Evolutionary conservation across 2,329 filamentous ascomycete genomes (phyloP).

Genomic region (Raffaelea ambrosiae): DNA sequence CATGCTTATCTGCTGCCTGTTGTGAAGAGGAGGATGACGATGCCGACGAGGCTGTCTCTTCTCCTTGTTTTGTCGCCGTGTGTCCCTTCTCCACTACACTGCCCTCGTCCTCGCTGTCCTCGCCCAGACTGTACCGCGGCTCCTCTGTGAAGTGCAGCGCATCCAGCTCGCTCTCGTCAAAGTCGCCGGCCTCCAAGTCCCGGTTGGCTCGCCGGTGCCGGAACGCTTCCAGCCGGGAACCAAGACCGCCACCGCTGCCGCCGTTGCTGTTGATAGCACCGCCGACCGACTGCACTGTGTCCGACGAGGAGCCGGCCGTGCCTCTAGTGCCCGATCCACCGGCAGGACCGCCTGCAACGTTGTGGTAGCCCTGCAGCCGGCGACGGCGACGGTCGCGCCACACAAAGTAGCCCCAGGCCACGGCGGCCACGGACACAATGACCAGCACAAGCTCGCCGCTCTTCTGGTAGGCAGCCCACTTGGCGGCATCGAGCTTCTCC

Average conservation of each 20-base stretch:
- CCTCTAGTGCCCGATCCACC: background rate
- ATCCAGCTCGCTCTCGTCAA: constrained; percentile 58
- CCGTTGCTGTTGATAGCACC: constrained; percentile 13
- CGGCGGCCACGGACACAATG: constrained; percentile 66
- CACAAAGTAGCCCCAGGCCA: constrained; percentile 65
- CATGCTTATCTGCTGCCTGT: no score
- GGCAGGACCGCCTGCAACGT: constrained; percentile 31
- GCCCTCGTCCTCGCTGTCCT: constrained; percentile 52
- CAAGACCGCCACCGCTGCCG: constrained; percentile 14
- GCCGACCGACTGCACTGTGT: constrained; percentile 10
- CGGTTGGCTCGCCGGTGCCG: constrained; percentile 33
- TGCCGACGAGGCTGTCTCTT: background rate
- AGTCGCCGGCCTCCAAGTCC: constrained; percentile 56
- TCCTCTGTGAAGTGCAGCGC: constrained; percentile 44
- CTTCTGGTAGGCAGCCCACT: constrained; percentile 82
- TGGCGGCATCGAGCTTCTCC: constrained; percentile 68
- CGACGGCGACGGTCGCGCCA: constrained; percentile 53
- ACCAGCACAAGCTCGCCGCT: constrained; percentile 80
- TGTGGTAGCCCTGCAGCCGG: constrained; percentile 38
- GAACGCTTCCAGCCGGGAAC: constrained; percentile 35
- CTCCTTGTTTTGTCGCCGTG: no score
- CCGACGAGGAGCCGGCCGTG: constrained; percentile 1
- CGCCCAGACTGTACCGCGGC: constrained; percentile 48
- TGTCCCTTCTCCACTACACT: no score
- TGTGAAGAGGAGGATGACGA: no score